phyloP scores from a whole-genome alignment of 129 eudicot species.

The Helichrysum umbraculigerum region DNA sequence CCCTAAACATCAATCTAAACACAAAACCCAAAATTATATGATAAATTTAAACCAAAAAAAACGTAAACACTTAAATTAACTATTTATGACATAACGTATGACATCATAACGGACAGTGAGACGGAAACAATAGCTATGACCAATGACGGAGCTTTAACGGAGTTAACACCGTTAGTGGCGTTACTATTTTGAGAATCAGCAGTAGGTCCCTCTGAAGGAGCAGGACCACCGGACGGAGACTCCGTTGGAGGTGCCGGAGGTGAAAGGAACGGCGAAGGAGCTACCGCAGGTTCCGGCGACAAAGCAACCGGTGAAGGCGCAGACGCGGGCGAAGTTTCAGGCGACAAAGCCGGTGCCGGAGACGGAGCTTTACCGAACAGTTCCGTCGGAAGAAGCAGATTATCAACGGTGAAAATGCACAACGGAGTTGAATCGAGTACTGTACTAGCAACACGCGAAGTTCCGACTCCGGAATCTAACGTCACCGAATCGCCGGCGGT shows the following conservation, averaged over 20 bases:
- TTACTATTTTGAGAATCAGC: slow-evolving; percentile 38
- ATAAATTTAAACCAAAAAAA: not conserved
- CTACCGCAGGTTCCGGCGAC: slow-evolving; percentile 38
- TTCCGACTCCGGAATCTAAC: slow-evolving; percentile 63
- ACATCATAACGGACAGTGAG: slow-evolving; percentile 15
- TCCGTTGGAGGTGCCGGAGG: slow-evolving; percentile 40
- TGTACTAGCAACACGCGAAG: slow-evolving; percentile 66
- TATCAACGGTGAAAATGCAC: slow-evolving; percentile 77
- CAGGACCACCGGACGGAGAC: slow-evolving; percentile 34
- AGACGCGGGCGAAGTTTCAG: slow-evolving; percentile 55
- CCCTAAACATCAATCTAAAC: slow-evolving; percentile 31
- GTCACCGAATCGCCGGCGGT: slow-evolving; percentile 77
- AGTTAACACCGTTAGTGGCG: slow-evolving; percentile 23
- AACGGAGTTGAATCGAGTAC: slow-evolving; percentile 75
- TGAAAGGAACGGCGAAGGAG: slow-evolving; percentile 36
- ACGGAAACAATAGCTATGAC: not conserved
- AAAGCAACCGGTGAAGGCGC: slow-evolving; percentile 37
- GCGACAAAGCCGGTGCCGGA: slow-evolving; percentile 65
- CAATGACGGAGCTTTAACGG: slow-evolving; percentile 30
- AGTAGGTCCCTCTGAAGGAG: slow-evolving; percentile 38
- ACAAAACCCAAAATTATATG: slow-evolving; percentile 22
- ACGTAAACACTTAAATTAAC: slow-evolving; percentile 23
- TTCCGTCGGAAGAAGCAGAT: slow-evolving; percentile 63
- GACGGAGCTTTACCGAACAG: slow-evolving; percentile 53
- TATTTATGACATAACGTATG: slow-evolving; percentile 30